These are phyloP conservation scores for Knoxdaviesia proteae DNA, from an alignment of 2,329 filamentous ascomycete genomes.

Conservation along the genomic window DNA sequence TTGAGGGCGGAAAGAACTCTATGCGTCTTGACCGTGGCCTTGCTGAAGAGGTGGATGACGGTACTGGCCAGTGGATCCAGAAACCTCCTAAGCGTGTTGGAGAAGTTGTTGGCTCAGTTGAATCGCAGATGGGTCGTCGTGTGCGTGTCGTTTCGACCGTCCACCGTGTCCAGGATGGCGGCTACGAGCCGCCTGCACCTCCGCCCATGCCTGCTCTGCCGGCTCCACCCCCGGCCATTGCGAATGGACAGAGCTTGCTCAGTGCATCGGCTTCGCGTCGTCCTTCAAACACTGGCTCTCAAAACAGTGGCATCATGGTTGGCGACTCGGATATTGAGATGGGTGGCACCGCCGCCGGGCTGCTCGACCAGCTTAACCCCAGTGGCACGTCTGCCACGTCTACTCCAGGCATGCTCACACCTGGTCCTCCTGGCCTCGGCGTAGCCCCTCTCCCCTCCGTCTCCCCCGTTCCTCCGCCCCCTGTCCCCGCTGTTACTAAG, in stretches of 20 bases:
- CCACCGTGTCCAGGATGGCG: conserved; percentile 57
- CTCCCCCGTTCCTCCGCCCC: too few species aligned
- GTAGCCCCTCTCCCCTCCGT: too few species aligned
- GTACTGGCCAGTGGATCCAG: conserved; percentile 4
- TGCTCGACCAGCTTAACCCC: conserved; percentile 49
- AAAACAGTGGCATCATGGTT: conserved; percentile 31
- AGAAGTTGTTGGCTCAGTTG: too few species aligned
- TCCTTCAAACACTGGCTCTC: conserved; percentile 32
- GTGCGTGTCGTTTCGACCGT: conserved; percentile 34
- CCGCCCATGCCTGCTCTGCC: conserved; percentile 16
- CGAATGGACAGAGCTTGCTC: conserved; percentile 10
- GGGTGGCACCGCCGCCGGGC: conserved; percentile 39
- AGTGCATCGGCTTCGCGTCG: conserved; percentile 20
- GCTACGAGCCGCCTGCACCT: conserved; percentile 41
- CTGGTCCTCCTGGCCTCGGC: too few species aligned
- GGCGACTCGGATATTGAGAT: conserved; percentile 44
- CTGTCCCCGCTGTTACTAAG: too few species aligned
- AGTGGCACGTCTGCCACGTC: conserved; percentile 33
- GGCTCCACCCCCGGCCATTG: conserved; percentile 6
- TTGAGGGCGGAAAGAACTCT: conserved; percentile 36
- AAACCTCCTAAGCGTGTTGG: too few species aligned
- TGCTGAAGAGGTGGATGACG: conserved; percentile 27
- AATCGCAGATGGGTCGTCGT: too few species aligned
- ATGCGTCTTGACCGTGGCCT: conserved; percentile 41
- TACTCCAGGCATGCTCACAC: conserved; percentile 25